Evolutionary conservation across 75 land plant genomes (phyloP), one percentile per base, ranked within the genome.

Genomic region (Picea glauca): DNA sequence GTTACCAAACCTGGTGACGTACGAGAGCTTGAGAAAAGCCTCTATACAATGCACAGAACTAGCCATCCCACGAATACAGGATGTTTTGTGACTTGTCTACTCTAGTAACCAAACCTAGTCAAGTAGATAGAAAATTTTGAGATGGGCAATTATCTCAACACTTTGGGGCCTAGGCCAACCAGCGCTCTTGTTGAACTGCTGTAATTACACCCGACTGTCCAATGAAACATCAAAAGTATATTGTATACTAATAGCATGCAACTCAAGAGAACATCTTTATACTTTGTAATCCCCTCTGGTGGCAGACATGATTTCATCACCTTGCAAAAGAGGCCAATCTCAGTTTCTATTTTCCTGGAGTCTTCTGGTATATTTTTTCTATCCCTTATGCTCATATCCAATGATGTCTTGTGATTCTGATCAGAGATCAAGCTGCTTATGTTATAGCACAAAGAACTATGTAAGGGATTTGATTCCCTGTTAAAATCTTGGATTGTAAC

Each of bases 281-380:
- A 8, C 13, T 38, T 38, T 67, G 31, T 38, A 67, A 5, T 68
- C 50, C 50, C 40, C 21, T 68, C 9, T 20, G 20, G 40, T 20
- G 40, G 8, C 40, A 68, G 18, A 68, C 40, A 15, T 35, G 40
- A 63, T 31, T 26, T 13, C 17, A 35, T 66, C 17, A 15, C 40
- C 72, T 66, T 65, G 35, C 38, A 65, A 66, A 62, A 66, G 72
- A 66, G 40, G 73, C 43, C 40, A 46, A 68, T 20, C 38, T 68
- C 73, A 68, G 73, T 68, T 38, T 2, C 32, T 38, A 68, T 21
- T 68, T 68, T 68, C 46, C 0, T 18, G 46, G 40, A 68, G 73
- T n/a, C 40, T 35, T 68, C 50, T 68, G 18, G 18, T 18, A 2
- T 35, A 14, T 38, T 67, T 38, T n/a, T 18, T 40, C 32, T 14